These are phyloP conservation scores for Leccinum olivaceopallidum DNA, from an alignment of 768 basidiomycete species.

Conservation along the genomic window DNA sequence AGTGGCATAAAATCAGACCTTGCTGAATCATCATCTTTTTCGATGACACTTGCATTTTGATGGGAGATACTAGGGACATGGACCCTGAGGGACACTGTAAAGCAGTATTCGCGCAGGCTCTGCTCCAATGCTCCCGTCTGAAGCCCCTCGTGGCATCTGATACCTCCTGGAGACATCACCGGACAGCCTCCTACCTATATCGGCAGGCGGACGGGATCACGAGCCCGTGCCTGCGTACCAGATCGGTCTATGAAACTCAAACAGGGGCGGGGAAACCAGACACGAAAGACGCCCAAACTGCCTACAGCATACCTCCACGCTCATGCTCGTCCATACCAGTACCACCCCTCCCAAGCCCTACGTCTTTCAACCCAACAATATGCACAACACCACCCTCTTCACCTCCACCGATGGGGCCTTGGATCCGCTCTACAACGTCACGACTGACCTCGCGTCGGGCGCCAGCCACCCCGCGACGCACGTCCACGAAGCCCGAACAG, in stretches of 20 bases:
- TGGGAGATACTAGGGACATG: too few species aligned
- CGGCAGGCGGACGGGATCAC: background rate
- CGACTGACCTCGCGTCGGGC: conserved; percentile 10
- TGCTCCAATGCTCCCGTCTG: background rate
- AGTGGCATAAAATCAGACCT: too few species aligned
- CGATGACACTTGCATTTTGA: too few species aligned
- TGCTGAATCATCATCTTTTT: too few species aligned
- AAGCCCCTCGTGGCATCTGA: background rate
- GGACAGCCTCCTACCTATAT: background rate
- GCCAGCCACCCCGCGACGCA: background rate
- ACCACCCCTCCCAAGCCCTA: conserved; percentile 1
- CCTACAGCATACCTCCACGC: conserved; percentile 6
- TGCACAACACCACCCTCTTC: conserved; percentile 17
- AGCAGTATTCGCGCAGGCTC: background rate
- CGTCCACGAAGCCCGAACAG: conserved; percentile 8
- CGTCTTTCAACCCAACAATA: conserved; percentile 9
- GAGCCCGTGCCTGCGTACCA: background rate
- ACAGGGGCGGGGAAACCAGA: background rate
- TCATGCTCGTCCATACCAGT: background rate
- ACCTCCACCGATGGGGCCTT: background rate
- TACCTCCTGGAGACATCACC: too few species aligned
- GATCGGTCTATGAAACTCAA: background rate
- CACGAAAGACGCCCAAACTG: background rate
- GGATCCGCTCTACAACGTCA: conserved; percentile 13
- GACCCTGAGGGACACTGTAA: too few species aligned